phyloP scores from a whole-genome alignment of 768 basidiomycete genomes.

The Kondoa malvinella region DNA sequence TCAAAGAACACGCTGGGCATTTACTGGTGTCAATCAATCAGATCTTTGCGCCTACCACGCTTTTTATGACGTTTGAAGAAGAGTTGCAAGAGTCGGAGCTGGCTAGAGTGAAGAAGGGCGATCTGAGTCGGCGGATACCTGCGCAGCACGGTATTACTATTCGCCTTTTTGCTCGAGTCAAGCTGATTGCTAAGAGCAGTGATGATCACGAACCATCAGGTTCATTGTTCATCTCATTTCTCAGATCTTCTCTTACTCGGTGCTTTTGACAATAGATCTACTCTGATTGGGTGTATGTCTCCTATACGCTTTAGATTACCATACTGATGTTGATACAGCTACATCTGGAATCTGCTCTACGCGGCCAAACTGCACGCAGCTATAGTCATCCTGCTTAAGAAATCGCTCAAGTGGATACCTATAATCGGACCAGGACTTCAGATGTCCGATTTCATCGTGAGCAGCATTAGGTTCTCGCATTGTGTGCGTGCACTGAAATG shows the following conservation, averaged over 20 bases:
- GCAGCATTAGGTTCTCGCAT: not conserved
- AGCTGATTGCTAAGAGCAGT: not conserved
- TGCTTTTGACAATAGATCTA: not conserved
- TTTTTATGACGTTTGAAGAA: not conserved
- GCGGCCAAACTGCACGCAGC: not conserved
- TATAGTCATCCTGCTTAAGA: not conserved
- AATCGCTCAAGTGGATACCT: not conserved
- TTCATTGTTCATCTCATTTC: not conserved
- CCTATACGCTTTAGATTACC: not conserved
- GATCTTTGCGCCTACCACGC: not conserved
- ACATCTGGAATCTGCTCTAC: not conserved
- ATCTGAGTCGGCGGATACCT: not conserved
- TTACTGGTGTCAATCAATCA: not conserved
- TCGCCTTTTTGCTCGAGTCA: too few relatives aligned
- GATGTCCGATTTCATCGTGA: not conserved
- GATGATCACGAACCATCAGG: not conserved
- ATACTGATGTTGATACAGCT: not conserved
- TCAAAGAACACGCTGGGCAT: not conserved
- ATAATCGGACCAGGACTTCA: not conserved
- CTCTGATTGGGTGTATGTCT: not conserved
- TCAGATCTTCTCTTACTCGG: not conserved
- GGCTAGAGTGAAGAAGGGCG: not conserved
- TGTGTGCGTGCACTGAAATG: not conserved
- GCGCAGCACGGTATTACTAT: not conserved
- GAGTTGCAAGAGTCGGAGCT: not conserved